Evolutionary conservation across 441 rosid genomes (phyloP).

Genomic region (Manihot esculenta): DNA sequence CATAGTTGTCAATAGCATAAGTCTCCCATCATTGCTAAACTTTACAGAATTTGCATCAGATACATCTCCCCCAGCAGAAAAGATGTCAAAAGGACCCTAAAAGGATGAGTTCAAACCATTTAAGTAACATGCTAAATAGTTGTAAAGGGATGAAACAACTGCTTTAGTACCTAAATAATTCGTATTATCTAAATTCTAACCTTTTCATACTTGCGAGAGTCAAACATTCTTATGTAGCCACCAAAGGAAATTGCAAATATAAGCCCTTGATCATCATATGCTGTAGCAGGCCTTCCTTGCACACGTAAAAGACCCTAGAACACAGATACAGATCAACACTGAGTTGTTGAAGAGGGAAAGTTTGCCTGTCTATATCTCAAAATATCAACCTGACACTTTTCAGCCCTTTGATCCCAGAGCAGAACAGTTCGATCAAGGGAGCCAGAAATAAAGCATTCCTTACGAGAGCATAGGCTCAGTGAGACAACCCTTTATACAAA

Average conservation of each 20-base stretch:
- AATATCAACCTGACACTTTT: constrained; percentile 81
- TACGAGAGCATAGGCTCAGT: constrained; percentile 80
- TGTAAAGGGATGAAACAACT: not conserved
- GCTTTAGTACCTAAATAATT: constrained; percentile 13
- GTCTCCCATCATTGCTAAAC: constrained; percentile 93
- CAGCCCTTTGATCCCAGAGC: constrained; percentile 97
- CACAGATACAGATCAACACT: constrained; percentile 16
- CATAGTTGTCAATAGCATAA: constrained; percentile 84
- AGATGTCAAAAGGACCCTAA: constrained; percentile 90
- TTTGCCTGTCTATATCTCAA: not conserved
- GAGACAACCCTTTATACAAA: constrained; percentile 71
- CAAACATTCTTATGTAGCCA: constrained; percentile 90
- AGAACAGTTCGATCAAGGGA: constrained; percentile 95
- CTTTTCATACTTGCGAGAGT: constrained; percentile 88
- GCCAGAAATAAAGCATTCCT: constrained; percentile 88
- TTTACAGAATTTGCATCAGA: constrained; percentile 86
- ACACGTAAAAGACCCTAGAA: constrained; percentile 85
- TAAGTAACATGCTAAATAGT: constrained; percentile 15
- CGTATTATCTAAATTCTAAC: constrained; percentile 33
- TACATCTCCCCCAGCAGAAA: constrained; percentile 79
- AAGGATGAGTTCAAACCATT: constrained; percentile 17
- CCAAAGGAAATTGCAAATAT: constrained; percentile 93
- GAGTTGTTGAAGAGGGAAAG: not conserved
- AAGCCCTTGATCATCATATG: constrained; percentile 94
- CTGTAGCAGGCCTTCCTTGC: constrained; percentile 95